Base-by-base conservation (phyloP, 2,329 filamentous ascomycete species). In the Trichoderma pleuroti region DNA sequence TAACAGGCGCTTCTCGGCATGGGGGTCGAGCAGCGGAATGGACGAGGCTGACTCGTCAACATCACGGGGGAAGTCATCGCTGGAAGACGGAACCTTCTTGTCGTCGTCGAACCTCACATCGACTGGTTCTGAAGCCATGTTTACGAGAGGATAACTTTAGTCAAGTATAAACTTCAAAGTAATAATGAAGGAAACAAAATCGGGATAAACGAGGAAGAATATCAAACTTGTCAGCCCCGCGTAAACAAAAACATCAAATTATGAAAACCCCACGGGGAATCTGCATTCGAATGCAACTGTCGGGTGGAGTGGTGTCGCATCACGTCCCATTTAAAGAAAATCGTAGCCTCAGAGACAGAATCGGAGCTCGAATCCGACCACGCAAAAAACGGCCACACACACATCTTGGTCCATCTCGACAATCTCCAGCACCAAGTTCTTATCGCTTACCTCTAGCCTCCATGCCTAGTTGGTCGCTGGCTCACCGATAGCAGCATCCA, bases 1-100 rank as follows among this genome's bases (percentile, higher is more conserved):
- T 16, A 81, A 73, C 5, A 80, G 75, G 39, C 75, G 77, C 12
- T 71, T 69, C 72, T 81, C 79, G 12, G 74, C 75, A 8, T 61
- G 68, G 3, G 77, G 74, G 71, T 80, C 78, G 24, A 78, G 72
- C 21, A 73, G 70, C 32, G 76, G 75, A 36, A 75, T 71, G 36
- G 65, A 60, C n/a, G 49, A 34, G 9, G 36, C 64, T 14, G 52
- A 46, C 34, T 68, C 65, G 65, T 60, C 36, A 18, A 60, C 24
- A 14, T 34, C 65, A 21, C 24, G 52, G 3, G 34, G 36, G 16
- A 54, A 59, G n/a, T 18, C 52, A 60, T 60, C 54, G n/a, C 52
- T 26, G 30, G 65, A 68, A 46, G 65, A 69, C 14, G 59, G 42
- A 21, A 39, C 56, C 57, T 69, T 69, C 42, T 69, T 42, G 24